These are phyloP conservation scores for Trichothecium sympodiale DNA, from an alignment of 2,329 filamentous ascomycete species.

Conservation along the genomic window DNA sequence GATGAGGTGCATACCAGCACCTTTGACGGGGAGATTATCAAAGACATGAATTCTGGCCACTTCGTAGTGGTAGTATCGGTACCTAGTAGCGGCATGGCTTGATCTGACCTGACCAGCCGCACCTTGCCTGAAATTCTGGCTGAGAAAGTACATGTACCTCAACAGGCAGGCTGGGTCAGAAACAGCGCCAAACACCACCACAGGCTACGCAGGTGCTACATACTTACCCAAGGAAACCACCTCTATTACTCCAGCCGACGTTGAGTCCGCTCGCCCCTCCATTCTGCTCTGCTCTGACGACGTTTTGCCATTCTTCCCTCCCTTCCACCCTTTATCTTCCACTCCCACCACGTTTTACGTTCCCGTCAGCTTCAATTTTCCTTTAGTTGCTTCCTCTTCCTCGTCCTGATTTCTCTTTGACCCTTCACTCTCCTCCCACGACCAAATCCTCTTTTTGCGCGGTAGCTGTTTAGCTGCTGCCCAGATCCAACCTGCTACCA, in stretches of 20 bases:
- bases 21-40: too few relatives aligned
- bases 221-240: too few relatives aligned
- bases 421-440: constrained; percentile 1
- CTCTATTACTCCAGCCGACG: background rate
- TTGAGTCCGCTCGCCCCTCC: background rate
- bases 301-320: background rate
- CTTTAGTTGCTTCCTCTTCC: constrained; percentile 2
- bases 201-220: too few relatives aligned
- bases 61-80: too few relatives aligned
- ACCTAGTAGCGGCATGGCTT: too few relatives aligned
- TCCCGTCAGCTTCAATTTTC: constrained; percentile 6
- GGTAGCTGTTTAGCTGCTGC: constrained; percentile 14
- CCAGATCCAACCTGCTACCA: constrained; percentile 28
- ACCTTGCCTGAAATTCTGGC: too few relatives aligned
- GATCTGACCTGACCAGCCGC: too few relatives aligned
- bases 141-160: too few relatives aligned
- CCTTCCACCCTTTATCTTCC: constrained; percentile 1
- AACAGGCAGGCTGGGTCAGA: too few relatives aligned
- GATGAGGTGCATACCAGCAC: too few relatives aligned
- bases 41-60: too few relatives aligned
- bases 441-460: constrained; percentile 7
- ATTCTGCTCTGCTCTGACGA: background rate
- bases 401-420: background rate
- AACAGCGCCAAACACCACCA: too few relatives aligned
- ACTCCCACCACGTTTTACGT: constrained; percentile 3